Base-by-base conservation (phyloP, 2,329 filamentous ascomycete genomes). In the Aureobasidium mangrovei region DNA sequence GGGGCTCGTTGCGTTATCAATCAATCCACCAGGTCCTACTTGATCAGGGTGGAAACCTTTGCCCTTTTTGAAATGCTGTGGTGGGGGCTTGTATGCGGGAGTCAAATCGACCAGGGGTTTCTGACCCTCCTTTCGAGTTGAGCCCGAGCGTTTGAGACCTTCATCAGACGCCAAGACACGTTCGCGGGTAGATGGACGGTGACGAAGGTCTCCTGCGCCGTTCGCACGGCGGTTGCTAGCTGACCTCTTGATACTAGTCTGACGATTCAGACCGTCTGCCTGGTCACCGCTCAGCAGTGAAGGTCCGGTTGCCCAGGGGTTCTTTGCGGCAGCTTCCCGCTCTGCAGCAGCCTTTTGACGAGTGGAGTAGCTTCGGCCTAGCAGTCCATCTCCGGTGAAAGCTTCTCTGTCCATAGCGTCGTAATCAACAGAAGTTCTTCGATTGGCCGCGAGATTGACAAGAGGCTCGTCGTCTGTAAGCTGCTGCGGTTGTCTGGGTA, bases 81-180 rank as follows among this genome's bases (percentile, higher is more conserved):
- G 83, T 5, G 83, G 77, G 58, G 86, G 83, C 47, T 77, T 74
- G 63, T 84, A 85, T 46, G 75, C 73, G 0, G 82, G 81, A 0
- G 82, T 83, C 39, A 89, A 74, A 62, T 87, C 85, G 31, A 90
- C 70, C 4, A 90, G 74, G 1, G 86, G 85, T 58, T 81, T 82
- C 2, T 67, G 71, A 27, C 68, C 64, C 4, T 66, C 48, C 67
- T 60, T 12, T 44, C 49, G 52, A 56, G 60, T 54, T 2, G 78
- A 79, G n/a, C 66, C 68, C n/a, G 72, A 72, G 47, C 75, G 72
- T 39, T 69, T 67, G 4, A 77, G 64, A 62, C 40, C 60, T 54
- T 56, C 65, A 41, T 66, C 63, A 24, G 53, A 44, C 9, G 44
- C 31, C 9, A 43, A 35, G 24, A 38, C 45, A 24, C 41, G 55